Evolutionary conservation across 2,329 filamentous ascomycete genomes (phyloP).

Genomic region (Chalaropsis ovoidea): DNA sequence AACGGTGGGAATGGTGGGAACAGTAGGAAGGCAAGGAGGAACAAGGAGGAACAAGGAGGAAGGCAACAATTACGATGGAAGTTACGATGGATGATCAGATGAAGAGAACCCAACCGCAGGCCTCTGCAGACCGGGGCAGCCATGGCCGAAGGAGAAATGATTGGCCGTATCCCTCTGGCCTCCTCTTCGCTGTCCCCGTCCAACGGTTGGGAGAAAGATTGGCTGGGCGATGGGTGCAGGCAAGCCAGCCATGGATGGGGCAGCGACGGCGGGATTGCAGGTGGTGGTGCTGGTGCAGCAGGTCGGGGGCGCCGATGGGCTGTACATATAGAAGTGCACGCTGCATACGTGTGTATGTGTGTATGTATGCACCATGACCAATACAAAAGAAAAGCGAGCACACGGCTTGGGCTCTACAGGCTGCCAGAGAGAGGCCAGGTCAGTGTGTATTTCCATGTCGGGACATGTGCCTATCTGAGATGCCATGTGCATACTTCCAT

Average conservation of each 20-base stretch:
- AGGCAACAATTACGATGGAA: background rate
- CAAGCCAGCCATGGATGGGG: background rate
- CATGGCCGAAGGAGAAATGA: too few relatives aligned
- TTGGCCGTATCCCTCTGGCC: background rate
- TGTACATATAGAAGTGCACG: background rate
- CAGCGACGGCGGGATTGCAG: background rate
- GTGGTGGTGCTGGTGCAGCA: background rate
- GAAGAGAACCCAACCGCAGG: conserved; percentile 15
- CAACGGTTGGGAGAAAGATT: background rate
- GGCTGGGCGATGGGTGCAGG: background rate
- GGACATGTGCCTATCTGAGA: background rate
- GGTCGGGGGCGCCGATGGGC: conserved; percentile 1
- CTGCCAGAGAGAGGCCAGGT: too few relatives aligned
- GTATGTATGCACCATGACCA: conserved; percentile 4
- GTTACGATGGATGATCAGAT: conserved; percentile 8
- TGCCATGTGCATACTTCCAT: background rate
- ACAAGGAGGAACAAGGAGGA: background rate
- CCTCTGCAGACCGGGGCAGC: background rate
- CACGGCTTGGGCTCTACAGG: too few relatives aligned
- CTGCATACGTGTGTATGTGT: background rate
- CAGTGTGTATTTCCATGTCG: background rate
- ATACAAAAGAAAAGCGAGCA: too few relatives aligned
- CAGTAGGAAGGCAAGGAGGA: background rate
- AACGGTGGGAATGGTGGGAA: background rate
- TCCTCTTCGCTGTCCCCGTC: background rate